Evolutionary conservation across 257 asterid species (phyloP), one percentile per base, ranked within the genome.

Genomic region (Nicotiana undulata): DNA sequence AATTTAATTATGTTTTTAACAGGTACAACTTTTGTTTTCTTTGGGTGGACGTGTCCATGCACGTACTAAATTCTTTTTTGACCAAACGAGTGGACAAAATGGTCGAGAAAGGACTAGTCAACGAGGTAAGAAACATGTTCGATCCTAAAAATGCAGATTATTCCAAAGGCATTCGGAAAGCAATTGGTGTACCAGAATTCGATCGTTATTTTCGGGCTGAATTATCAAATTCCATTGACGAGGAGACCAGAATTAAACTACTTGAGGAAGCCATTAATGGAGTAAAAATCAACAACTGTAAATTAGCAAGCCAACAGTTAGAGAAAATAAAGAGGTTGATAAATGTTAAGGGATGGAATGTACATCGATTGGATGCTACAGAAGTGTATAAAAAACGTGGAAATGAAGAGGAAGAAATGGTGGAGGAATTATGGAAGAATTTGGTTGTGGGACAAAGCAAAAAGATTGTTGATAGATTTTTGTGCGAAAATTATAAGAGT

Each of bases 331-430:
- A 77, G 3, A 37, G 65, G 34, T 77, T 82, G 28, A 67, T 28
- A 49, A 28, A 82, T 16, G 76, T 51, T 7, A 49, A 32, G 26
- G 64, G 68, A 16, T 82, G 85, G 85, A 66, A 65, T 13, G 60
- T 82, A 37, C 85, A 82, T 58, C 79, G 79, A 3, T 24, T 82
- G 31, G 82, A 82, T 79, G 85, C 85, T 13, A 66, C 82, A 6
- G 11, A 34, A 15, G 80, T 4, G 53, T 82, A 56, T 12, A 24
- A 13, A 49, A 65, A 40, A 44, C 52, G 79, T 8, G 63, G 60
- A 2, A 40, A 49, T n/a, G 52, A 29, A 2, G 46, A 24, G 17
- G 82, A n/a, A 20, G 20, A 12, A 59, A 4, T 9, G 20, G 76
- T 31, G 15, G 46, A 63, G 26, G 81, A 51, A 10, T 20, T 77